Evolutionary conservation across 2,329 filamentous ascomycete genomes (phyloP), one percentile per base, ranked within the genome.

Genomic region (Monilinia fructigena): DNA sequence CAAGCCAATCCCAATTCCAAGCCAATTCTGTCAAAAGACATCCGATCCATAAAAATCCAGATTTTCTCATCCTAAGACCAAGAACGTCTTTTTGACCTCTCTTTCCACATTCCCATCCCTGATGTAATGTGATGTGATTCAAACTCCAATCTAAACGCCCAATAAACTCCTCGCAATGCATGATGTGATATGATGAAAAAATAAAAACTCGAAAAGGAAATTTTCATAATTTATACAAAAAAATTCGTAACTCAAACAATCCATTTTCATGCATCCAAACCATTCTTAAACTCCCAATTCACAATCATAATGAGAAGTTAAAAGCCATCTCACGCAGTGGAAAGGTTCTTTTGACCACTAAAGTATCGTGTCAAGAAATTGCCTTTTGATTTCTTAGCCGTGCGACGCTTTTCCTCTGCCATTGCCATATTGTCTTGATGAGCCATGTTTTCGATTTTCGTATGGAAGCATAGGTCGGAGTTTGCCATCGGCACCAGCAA

Each of bases 321-420:
- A 26, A 11, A 53, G 40, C 28, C n/a, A 35, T 23, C 18, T 65
- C 26, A 65, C 40, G 35, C 48, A 7, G 48, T 50, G 35, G 59
- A 60, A 31, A 61, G 47, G 45, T 53, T 61, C 48, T 59, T 59
- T 53, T 65, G 63, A 54, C 63, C 55, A 40, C 63, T 55, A n/a
- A 75, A 67, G 50, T 75, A 72, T n/a, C 74, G 52, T 8, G 70
- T 72, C 60, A 75, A 72, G 55, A 74, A 70, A 53, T 72, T 75
- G 4, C 72, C 70, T 40, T 69, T 62, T 20, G 71, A 59, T 64
- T 74, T 75, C 70, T 74, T 74, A 38, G 68, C 16, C 14, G 67
- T 35, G 35, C 63, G 63, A 65, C 55, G 63, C 61, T 74, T 69
- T 47, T 71, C 72, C 28, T 72, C 68, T 48, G 68, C 62, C 11